Base-by-base conservation (phyloP, 305 asterid species). In the Stenogyne calaminthoides region DNA sequence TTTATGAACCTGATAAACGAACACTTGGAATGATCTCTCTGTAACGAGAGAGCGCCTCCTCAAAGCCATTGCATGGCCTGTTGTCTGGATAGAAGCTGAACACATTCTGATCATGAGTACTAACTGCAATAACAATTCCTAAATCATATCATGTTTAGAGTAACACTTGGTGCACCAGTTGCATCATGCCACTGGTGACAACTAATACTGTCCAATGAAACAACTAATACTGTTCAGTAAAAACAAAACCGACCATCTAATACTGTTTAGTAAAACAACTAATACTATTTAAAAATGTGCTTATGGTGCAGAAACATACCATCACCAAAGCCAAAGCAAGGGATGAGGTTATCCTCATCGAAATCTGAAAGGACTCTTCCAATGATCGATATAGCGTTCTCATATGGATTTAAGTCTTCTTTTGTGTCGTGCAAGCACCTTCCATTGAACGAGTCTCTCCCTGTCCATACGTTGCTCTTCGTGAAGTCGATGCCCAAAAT, bases 251-350 rank as follows among this genome's bases (percentile, higher is more conserved):
- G 34, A 2, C 2, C 36, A 32, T 0, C 36, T 32, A 32, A 5
- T n/a, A n/a, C n/a, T n/a, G n/a, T n/a, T n/a, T n/a, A n/a, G n/a
- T n/a, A n/a, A n/a, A n/a, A n/a, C n/a, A n/a, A n/a, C n/a, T n/a
- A n/a, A n/a, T 25, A 25, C 29, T 3, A 25, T 25, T 25, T 2
- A 1, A 25, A 25, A 25, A 25, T 32, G 36, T n/a, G 4, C 20
- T 0, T 19, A 19, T 19, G 29, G 5, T 19, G 60, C 27, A 18
- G 60, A 4, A 46, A 39, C 3, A 65, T 54, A 86, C 90, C 84
- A 64, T 86, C 90, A n/a, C 90, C 90, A 47, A 86, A 86, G 51
- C 90, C 90, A 20, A 78, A 86, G 61, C 90, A 86, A 2, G 90
- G 90, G 62, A 86, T 83, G 25, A 77, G 84, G 69, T 81, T 83